Conservation (phyloP, 768 basidiomycete species). For the Amanita molliuscula region DNA sequence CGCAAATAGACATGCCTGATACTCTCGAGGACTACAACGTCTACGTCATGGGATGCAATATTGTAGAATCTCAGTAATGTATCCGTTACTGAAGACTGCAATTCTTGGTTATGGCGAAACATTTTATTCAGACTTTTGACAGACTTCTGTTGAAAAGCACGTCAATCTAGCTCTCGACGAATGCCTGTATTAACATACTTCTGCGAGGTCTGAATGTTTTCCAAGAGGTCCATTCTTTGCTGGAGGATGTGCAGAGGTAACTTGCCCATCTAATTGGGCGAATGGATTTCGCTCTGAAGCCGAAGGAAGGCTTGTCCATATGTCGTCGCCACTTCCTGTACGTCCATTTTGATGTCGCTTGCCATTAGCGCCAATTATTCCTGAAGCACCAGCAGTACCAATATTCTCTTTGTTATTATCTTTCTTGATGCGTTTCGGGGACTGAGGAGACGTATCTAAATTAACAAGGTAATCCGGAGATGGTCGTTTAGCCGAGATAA, state of each 20-base stretch:
- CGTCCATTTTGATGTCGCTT: background rate
- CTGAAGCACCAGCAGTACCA: background rate
- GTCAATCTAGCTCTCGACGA: background rate
- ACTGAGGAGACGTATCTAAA: conserved; percentile 10
- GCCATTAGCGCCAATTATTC: background rate
- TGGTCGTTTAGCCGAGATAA: conserved; percentile 7
- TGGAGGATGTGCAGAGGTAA: conserved; percentile 4
- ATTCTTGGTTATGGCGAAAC: conserved; percentile 20
- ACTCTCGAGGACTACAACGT: conserved; percentile 30
- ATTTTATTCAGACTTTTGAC: conserved; percentile 16
- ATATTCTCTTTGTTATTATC: conserved; percentile 10
- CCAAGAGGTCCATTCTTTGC: background rate
- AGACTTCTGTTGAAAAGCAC: conserved; percentile 18
- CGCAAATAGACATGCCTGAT: conserved; percentile 22
- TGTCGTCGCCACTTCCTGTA: background rate
- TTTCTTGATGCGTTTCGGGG: conserved; percentile 10
- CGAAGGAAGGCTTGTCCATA: background rate
- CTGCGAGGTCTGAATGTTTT: background rate
- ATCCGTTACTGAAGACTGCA: conserved; percentile 19
- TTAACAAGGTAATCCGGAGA: conserved; percentile 11
- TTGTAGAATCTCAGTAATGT: conserved; percentile 16
- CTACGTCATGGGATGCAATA: conserved; percentile 19
- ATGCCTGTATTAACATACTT: background rate
- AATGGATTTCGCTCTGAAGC: conserved; percentile 16
- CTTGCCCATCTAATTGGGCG: conserved; percentile 15